These are phyloP conservation scores for Rhizoclosmatium globosum DNA, from an alignment of 192 early-diverging fungal species.

Conservation along the genomic window DNA sequence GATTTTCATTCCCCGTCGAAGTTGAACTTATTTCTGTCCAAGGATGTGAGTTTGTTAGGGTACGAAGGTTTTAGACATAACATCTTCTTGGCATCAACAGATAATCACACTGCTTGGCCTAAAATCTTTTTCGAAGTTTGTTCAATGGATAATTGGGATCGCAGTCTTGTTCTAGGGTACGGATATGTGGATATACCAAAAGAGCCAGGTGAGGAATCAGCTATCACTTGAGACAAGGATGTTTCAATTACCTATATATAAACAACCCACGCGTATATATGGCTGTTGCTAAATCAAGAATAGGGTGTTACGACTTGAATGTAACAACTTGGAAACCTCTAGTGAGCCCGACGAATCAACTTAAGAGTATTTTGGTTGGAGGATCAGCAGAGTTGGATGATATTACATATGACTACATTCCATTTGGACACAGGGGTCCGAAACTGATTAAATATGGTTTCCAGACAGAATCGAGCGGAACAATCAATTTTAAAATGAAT, in stretches of 20 bases:
- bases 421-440: constrained; percentile 19
- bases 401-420: constrained; percentile 36
- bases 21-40: constrained; percentile 28
- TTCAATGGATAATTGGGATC: constrained; percentile 51
- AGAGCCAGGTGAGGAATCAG: constrained; percentile 35
- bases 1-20: constrained; percentile 28
- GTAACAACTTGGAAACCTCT: constrained; percentile 52
- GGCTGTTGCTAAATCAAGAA: background rate
- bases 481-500: constrained; percentile 40
- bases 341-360: constrained; percentile 12
- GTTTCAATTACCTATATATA: background rate
- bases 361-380: constrained; percentile 49
- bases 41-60: constrained; percentile 15
- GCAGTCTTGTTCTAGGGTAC: constrained; percentile 49
- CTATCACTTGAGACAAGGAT: background rate
- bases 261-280: background rate
- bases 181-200: constrained; percentile 46
- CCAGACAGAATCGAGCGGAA: constrained; percentile 49
- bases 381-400: constrained; percentile 48
- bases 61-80: background rate
- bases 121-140: constrained; percentile 45
- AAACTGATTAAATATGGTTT: constrained; percentile 52
- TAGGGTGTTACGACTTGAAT: constrained; percentile 39
- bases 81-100: background rate
- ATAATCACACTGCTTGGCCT: constrained; percentile 36